Evolutionary conservation across 2,329 filamentous ascomycete genomes (phyloP), one percentile per base, ranked within the genome.

Genomic region (Coniella vitis): DNA sequence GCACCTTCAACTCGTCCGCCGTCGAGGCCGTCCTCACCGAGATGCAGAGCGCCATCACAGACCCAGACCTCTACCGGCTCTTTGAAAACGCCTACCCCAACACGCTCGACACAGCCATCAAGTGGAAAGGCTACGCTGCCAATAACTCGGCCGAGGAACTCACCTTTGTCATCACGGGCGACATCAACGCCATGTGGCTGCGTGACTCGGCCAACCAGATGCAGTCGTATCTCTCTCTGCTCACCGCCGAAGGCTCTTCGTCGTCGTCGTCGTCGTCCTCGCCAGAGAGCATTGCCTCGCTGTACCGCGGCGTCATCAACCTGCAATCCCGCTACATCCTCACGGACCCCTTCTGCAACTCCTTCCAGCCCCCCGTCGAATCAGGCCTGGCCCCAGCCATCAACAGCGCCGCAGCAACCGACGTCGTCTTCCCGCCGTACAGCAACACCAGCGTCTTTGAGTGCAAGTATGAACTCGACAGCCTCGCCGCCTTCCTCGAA

Each of bases 401-500:
- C 8, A 85, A 85, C 59, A 65, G 72, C 3, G 78, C 75, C 12
- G 75, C 75, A 44, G 78, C 77, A 45, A 75, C 76, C n/a, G 85
- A 87, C 63, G 58, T 66, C 59, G 67, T 72, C 67, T 79, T 54
- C 71, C 87, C 89, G 0, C 67, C 74, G 22, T 84, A 87, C 21
- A 86, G 86, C 58, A 74, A 76, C 1, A 72, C 73, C 2, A 74
- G 83, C 34, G 90, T 95, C 0, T 96, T 93, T 61, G 91, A 96
- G 65, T 96, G 91, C 76, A 96, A 96, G 66, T 96, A 93, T 65
- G 91, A 96, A 68, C 81, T 96, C 39, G 90, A 96, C 69, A 91
- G 87, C 10, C 76, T 96, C 1, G 89, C 90, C 1, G 83, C 89
- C 25, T 96, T 96, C 65, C 74, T 97, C 7, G 81, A 87, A 37